Conservation (phyloP, 345 rosid species). For the Populus deltoides region DNA sequence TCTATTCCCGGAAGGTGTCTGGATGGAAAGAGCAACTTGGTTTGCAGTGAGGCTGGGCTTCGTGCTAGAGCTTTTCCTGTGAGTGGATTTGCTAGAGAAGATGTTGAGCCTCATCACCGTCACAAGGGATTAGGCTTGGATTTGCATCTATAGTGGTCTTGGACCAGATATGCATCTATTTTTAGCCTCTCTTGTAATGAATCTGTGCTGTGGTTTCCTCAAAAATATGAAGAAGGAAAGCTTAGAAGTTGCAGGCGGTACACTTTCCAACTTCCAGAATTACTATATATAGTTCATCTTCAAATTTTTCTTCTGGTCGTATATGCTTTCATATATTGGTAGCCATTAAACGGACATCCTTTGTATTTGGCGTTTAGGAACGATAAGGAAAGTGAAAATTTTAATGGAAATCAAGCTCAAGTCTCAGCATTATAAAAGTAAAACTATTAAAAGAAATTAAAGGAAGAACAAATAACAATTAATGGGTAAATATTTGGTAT, state of each 20-base stretch:
- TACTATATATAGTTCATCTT: background rate
- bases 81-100: slow-evolving; percentile 13
- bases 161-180: background rate
- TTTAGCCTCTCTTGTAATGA: background rate
- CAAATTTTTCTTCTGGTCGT: background rate
- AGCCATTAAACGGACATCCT: background rate
- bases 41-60: background rate
- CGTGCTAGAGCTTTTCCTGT: background rate
- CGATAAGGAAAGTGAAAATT: no score
- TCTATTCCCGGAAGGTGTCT: slow-evolving; percentile 4
- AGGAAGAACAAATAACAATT: no score
- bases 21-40: background rate
- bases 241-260: background rate
- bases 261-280: background rate
- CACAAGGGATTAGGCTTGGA: slow-evolving; percentile 19
- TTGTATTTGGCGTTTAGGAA: background rate
- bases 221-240: background rate
- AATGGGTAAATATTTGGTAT: no score
- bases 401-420: no score
- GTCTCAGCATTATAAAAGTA: no score
- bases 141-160: slow-evolving; percentile 15
- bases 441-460: no score
- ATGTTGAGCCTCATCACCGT: background rate
- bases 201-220: background rate
- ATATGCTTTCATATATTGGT: background rate